phyloP scores from a whole-genome alignment of 2,329 filamentous ascomycete genomes.

The Amylocarpus encephaloides region DNA sequence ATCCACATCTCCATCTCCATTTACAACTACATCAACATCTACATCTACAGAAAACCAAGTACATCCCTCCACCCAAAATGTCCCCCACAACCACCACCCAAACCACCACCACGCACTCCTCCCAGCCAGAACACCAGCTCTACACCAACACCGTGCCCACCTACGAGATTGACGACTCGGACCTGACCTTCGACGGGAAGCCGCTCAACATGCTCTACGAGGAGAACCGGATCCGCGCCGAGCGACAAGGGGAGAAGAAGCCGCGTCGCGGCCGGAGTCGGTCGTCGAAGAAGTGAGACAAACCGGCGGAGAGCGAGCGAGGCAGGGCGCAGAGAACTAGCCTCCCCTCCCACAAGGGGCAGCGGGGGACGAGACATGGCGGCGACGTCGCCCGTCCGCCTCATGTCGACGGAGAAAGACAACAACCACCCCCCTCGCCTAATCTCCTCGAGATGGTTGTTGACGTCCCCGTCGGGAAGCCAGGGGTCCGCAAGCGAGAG shows the following conservation, averaged over 20 bases:
- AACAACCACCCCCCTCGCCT: too few species aligned
- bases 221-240: conserved; percentile 23
- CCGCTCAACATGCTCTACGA: conserved; percentile 28
- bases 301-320: not conserved
- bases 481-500: too few species aligned
- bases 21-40: too few species aligned
- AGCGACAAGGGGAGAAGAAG: conserved; percentile 6
- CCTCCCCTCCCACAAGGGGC: too few species aligned
- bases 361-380: too few species aligned
- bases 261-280: not conserved
- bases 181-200: conserved; percentile 29
- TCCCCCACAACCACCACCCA: too few species aligned
- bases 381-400: not conserved
- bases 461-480: too few species aligned
- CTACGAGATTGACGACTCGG: conserved; percentile 26
- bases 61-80: too few species aligned
- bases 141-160: not conserved
- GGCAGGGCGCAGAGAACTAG: not conserved
- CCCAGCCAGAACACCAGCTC: not conserved
- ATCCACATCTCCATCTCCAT: too few species aligned
- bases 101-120: not conserved
- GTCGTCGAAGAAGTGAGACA: conserved; percentile 1
- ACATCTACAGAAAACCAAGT: too few species aligned
- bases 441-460: too few species aligned
- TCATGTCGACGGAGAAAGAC: not conserved